A percentile compares a stretch with the other conserved stretches of the same genome.
phyloP scores from a whole-genome alignment of 176 grass and related monocot species.

The Oryza meyeriana region DNA sequence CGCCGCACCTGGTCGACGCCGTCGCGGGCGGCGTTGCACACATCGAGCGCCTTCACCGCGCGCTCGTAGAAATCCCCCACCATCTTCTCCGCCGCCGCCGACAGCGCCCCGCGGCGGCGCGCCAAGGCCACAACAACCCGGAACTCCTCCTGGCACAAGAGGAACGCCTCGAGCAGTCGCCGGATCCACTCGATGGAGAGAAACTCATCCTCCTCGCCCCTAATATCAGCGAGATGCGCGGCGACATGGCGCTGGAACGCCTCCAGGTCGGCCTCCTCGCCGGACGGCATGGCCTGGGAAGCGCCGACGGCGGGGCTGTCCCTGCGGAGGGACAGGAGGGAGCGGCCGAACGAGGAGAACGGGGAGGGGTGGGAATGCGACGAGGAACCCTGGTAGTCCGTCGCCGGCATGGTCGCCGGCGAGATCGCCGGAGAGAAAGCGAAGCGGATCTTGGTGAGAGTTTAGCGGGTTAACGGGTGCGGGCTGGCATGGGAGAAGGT shows the following conservation, averaged over 20 bases:
- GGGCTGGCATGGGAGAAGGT: not conserved
- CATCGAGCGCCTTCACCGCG: slow-evolving; percentile 87
- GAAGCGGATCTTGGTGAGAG: not conserved
- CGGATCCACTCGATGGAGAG: slow-evolving; percentile 71
- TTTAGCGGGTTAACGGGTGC: not conserved
- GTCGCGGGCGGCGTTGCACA: slow-evolving; percentile 87
- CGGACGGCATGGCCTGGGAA: slow-evolving; percentile 13
- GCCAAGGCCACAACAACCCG: slow-evolving; percentile 35
- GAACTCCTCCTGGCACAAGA: slow-evolving; percentile 76
- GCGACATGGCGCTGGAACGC: slow-evolving; percentile 68
- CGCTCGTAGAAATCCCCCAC: slow-evolving; percentile 71
- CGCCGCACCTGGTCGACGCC: slow-evolving; percentile 70
- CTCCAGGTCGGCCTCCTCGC: slow-evolving; percentile 51
- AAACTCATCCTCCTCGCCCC: slow-evolving; percentile 26
- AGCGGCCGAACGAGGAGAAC: slow-evolving; percentile 66
- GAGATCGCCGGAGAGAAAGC: not conserved
- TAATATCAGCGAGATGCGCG: slow-evolving; percentile 46
- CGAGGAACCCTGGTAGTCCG: slow-evolving; percentile 69
- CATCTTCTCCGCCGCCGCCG: slow-evolving; percentile 34
- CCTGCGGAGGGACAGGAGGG: slow-evolving; percentile 58
- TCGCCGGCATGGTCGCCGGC: slow-evolving; percentile 64
- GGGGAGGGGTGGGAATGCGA: slow-evolving; percentile 42
- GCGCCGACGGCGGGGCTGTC: slow-evolving; percentile 31
- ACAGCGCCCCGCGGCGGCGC: slow-evolving; percentile 12
- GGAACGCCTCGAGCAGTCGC: slow-evolving; percentile 69